phyloP scores from a whole-genome alignment of 176 grass and related monocot genomes.

The Saccharum officinarum region DNA sequence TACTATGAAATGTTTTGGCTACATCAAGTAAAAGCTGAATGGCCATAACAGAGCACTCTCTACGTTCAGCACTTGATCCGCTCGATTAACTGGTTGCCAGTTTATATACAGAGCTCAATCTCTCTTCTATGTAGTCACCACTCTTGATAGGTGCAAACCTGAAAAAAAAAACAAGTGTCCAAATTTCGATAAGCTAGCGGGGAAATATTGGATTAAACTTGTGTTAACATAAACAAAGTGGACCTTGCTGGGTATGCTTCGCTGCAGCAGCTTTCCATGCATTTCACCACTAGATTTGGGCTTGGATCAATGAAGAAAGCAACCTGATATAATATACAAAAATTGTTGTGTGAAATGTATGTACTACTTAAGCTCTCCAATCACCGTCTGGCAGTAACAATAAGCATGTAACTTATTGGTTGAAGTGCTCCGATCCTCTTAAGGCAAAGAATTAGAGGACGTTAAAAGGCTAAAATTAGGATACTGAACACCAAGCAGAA shows the following conservation, averaged over 20 bases:
- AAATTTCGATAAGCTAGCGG: not conserved
- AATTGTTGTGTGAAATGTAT: not conserved
- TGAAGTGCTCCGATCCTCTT: no score
- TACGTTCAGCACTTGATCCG: not conserved
- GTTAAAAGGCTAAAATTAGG: not conserved
- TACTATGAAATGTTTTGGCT: not conserved
- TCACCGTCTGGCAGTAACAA: not conserved
- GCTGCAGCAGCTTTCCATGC: slow-evolving; percentile 66
- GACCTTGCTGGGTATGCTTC: slow-evolving; percentile 67
- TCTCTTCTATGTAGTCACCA: slow-evolving; percentile 47
- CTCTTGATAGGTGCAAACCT: slow-evolving; percentile 65
- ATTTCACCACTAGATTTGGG: slow-evolving; percentile 51
- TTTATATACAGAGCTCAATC: slow-evolving; percentile 36
- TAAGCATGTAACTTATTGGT: not conserved
- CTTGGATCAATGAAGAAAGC: slow-evolving; percentile 66
- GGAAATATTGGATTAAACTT: not conserved
- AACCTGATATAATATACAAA: slow-evolving; percentile 28
- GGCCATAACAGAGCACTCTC: not conserved
- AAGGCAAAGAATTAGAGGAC: not conserved
- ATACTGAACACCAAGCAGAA: not conserved
- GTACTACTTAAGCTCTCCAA: not conserved
- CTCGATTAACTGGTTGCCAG: not conserved
- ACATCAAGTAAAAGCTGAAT: not conserved
- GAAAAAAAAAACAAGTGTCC: not conserved
- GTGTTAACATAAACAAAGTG: not conserved